Percentiles rank a stretch among this genome's conserved stretches.
These are phyloP conservation scores for Sporobolomyces roseus DNA, from an alignment of 768 basidiomycete genomes.

Conservation along the genomic window DNA sequence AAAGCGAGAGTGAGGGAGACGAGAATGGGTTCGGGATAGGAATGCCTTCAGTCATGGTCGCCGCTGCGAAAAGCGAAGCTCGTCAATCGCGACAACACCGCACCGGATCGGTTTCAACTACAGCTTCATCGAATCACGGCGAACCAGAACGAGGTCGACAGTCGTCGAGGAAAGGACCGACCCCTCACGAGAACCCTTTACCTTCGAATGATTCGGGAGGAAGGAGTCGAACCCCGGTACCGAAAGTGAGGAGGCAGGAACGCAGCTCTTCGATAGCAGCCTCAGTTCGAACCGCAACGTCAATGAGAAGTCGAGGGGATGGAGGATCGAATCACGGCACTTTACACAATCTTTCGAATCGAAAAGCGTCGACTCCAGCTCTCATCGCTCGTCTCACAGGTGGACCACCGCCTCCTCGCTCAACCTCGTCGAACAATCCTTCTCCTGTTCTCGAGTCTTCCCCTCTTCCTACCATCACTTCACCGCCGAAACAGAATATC, in stretches of 20 bases:
- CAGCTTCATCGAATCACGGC: background rate
- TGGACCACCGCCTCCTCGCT: background rate
- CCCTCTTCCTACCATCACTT: background rate
- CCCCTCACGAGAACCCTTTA: background rate
- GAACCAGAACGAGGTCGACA: conserved; percentile 16
- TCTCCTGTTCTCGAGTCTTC: background rate
- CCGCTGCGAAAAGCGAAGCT: conserved; percentile 1
- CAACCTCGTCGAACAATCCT: background rate
- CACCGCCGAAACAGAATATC: background rate
- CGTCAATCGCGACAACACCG: conserved; percentile 1
- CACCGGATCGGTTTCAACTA: background rate
- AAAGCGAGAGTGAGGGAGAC: conserved; percentile 3
- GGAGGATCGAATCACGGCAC: no score
- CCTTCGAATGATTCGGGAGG: conserved; percentile 9
- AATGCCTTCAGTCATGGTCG: background rate
- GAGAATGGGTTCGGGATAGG: background rate
- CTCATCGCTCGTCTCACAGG: conserved; percentile 35
- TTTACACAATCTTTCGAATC: background rate
- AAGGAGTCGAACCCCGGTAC: conserved; percentile 25
- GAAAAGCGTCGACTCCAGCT: conserved; percentile 28
- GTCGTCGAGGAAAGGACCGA: background rate
- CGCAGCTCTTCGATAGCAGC: conserved; percentile 13
- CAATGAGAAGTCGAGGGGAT: no score
- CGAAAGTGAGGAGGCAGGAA: background rate
- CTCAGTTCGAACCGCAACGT: conserved; percentile 12